Evolutionary conservation across 345 rosid species (phyloP), one percentile per base, ranked within the genome.

Genomic region (Psidium guajava): DNA sequence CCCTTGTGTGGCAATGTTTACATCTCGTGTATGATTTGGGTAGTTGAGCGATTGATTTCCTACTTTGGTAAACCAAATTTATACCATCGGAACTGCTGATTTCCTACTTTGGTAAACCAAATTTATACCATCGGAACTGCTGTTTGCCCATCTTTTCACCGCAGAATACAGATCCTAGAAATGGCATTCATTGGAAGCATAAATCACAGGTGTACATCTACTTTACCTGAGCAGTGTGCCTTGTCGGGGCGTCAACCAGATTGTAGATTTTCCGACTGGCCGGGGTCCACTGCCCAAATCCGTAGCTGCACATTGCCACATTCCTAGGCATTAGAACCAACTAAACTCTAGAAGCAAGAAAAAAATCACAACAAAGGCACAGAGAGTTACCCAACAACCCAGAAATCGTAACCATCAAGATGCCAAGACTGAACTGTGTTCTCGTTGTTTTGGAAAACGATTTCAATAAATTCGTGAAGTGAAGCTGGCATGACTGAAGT

Each of bases 361-460:
- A 82, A 7, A 50, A 52, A 57, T 82, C 57, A 8, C 5, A 52
- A 53, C 64, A 82, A 81, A 75, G 83, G 58, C 64, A 13, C 5
- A 8, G 54, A 82, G 52, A 90, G 95, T 92, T 86, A 96, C 97
- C 99, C 99, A 13, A 93, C 93, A 85, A 90, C 98, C 98, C 98
- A 95, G 89, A 95, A 95, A 89, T 95, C 98, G 84, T 94, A 96
- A 54, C 99, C 99, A 86, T 96, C 99, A 58, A 95, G 96, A 87
- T 96, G 99, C 99, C 99, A 96, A 86, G 98, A 93, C 86, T 96
- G 98, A 89, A 93, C 86, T 4, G 89, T 16, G 13, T 89, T 89
- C 86, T 95, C 98, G 57, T 85, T 93, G 92, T 96, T 95, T 80
- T 96, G 96, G 74, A 96, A 94, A 74, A 96, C 90, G 24, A 96